Evolutionary conservation across 768 basidiomycete species (phyloP).

Genomic region (Panus rudis): DNA sequence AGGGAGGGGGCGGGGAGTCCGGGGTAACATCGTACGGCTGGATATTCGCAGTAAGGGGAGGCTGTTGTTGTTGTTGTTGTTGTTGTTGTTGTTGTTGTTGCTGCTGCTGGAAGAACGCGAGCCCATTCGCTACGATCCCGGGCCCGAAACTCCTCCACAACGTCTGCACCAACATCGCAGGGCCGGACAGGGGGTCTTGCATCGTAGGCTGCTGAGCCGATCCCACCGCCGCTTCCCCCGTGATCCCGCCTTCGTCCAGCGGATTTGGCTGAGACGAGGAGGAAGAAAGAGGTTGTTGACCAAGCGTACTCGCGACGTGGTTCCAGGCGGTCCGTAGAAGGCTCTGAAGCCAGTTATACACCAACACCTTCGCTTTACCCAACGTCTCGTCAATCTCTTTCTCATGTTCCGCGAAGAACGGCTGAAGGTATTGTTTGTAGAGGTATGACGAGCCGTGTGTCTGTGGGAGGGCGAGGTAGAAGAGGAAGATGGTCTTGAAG

Average conservation of each 20-base stretch:
- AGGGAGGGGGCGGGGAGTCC: conserved; percentile 13
- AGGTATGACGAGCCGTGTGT: conserved; percentile 83
- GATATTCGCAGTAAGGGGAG: conserved; percentile 11
- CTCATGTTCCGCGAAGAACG: conserved; percentile 80
- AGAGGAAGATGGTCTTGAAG: conserved; percentile 75
- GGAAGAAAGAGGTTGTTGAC: conserved; percentile 37
- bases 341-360: conserved; percentile 61
- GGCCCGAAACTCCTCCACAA: conserved; percentile 82
- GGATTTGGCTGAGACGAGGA: conserved; percentile 11
- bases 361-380: conserved; percentile 49
- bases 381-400: conserved; percentile 77
- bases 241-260: conserved; percentile 14
- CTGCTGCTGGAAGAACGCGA: conserved; percentile 53
- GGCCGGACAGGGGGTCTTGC: conserved; percentile 52
- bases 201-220: conserved; percentile 38
- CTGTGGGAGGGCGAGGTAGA: conserved; percentile 88
- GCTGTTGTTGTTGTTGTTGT: conserved; percentile 17
- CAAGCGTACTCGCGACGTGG: conserved; percentile 42
- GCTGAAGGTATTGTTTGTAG: conserved; percentile 72
- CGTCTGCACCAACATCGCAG: conserved; percentile 54
- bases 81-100: conserved; percentile 34
- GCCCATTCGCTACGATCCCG: conserved; percentile 57
- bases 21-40: conserved; percentile 18
- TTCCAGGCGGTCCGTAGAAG: conserved; percentile 62
- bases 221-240: conserved; percentile 16